Evolutionary conservation across 2,329 filamentous ascomycete genomes (phyloP).

Genomic region (Dryadomyces sulphureus): DNA sequence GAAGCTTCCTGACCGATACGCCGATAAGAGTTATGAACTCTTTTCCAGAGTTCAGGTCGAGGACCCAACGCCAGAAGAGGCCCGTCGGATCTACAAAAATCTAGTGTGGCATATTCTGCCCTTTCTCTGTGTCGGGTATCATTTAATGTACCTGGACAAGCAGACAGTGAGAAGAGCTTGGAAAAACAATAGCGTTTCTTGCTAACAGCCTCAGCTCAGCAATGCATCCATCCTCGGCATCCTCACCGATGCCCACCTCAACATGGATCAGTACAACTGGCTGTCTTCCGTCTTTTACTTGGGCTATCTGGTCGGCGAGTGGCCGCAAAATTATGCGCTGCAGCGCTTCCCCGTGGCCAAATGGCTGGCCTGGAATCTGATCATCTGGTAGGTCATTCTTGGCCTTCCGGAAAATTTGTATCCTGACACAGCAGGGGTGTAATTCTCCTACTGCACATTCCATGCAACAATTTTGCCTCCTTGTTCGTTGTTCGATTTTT

Average conservation of each 20-base stretch:
- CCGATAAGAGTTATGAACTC: conserved; percentile 7
- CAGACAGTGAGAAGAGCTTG: conserved; percentile 1
- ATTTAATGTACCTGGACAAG: conserved; percentile 11
- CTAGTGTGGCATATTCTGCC: conserved; percentile 4
- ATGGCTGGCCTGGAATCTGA: conserved; percentile 8
- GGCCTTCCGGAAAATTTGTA: background rate
- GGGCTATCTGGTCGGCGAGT: conserved; percentile 29
- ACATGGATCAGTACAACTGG: conserved; percentile 8
- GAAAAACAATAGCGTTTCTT: background rate
- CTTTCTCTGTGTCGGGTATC: conserved; percentile 9
- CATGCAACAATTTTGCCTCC: conserved; percentile 7
- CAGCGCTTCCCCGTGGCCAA: conserved; percentile 9
- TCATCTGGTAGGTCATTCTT: conserved; percentile 3
- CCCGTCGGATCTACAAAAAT: background rate
- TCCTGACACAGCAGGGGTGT: conserved; percentile 1
- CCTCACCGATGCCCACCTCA: conserved; percentile 3
- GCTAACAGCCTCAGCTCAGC: background rate
- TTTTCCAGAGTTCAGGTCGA: conserved; percentile 3
- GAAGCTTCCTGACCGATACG: conserved; percentile 4
- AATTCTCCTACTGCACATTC: conserved; percentile 6
- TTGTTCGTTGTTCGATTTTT: conserved; percentile 15
- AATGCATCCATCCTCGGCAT: conserved; percentile 8
- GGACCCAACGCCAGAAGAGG: conserved; percentile 4
- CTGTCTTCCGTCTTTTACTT: conserved; percentile 30
- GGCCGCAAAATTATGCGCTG: conserved; percentile 26